Conservation (phyloP, 1,284 basidiomycete species). For the Leucocoprinus gongylophorus region DNA sequence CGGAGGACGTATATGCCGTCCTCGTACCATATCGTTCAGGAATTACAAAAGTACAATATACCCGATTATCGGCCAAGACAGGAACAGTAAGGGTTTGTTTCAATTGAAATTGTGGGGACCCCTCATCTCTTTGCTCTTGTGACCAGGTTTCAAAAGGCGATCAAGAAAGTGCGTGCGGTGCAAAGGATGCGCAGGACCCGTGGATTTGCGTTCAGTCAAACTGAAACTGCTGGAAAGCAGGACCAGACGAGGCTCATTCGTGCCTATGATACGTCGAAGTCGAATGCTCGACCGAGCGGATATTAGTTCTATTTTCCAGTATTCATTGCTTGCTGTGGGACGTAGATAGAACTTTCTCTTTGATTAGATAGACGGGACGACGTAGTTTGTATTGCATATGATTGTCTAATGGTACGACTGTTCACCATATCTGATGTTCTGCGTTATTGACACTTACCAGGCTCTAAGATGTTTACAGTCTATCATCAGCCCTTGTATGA, state of each 20-base stretch:
- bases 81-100: slow-evolving; percentile 69
- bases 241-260: slow-evolving; percentile 84
- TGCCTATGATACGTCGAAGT: slow-evolving; percentile 84
- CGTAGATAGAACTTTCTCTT: slow-evolving; percentile 15
- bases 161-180: slow-evolving; percentile 95
- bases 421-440: background rate
- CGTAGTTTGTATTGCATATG: slow-evolving; percentile 13
- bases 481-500: slow-evolving; percentile 1
- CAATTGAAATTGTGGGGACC: background rate
- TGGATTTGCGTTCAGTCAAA: slow-evolving; percentile 96
- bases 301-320: slow-evolving; percentile 39
- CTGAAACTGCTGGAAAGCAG: slow-evolving; percentile 74
- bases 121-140: background rate
- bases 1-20: slow-evolving; percentile 85
- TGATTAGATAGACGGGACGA: slow-evolving; percentile 12
- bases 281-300: slow-evolving; percentile 60
- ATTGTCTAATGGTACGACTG: slow-evolving; percentile 8
- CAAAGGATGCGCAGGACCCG: slow-evolving; percentile 92
- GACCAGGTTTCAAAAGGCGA: slow-evolving; percentile 89
- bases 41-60: slow-evolving; percentile 95
- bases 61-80: slow-evolving; percentile 96
- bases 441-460: background rate
- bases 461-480: background rate
- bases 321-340: slow-evolving; percentile 8
- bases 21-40: slow-evolving; percentile 96